Conservation (phyloP, 2,329 filamentous ascomycete genomes). For the Penicillium sp. region DNA sequence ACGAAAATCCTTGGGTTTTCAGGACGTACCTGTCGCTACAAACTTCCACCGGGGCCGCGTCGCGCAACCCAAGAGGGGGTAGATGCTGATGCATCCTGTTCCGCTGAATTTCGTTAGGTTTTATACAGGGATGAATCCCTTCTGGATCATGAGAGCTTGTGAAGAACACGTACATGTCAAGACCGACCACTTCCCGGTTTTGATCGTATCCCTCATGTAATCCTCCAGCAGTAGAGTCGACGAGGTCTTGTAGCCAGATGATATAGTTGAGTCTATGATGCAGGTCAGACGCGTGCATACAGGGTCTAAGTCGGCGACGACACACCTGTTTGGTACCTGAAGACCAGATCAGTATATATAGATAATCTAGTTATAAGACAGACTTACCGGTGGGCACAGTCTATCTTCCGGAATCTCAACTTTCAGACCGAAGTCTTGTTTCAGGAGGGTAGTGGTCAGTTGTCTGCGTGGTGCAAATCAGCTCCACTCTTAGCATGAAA, state of each 20-base stretch:
- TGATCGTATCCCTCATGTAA: conserved; percentile 53
- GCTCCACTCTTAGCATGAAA: conserved; percentile 4
- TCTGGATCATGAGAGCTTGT: neutral
- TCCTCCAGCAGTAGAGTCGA: conserved; percentile 64
- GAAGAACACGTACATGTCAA: conserved; percentile 63
- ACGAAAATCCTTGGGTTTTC: neutral
- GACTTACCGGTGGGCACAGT: conserved; percentile 76
- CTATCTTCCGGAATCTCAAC: conserved; percentile 73
- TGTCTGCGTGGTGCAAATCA: conserved; percentile 41
- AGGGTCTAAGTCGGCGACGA: neutral
- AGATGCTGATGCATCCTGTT: conserved; percentile 88
- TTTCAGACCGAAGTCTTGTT: conserved; percentile 69
- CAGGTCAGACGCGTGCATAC: conserved; percentile 12
- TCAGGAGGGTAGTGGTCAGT: conserved; percentile 76
- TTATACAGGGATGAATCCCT: neutral
- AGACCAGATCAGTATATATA: neutral
- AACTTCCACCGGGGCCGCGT: conserved; percentile 71
- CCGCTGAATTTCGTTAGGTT: conserved; percentile 53
- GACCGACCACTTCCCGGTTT: conserved; percentile 60
- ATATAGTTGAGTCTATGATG: conserved; percentile 75
- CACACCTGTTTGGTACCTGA: conserved; percentile 49
- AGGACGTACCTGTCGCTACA: conserved; percentile 58
- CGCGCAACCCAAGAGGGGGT: conserved; percentile 74
- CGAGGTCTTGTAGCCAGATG: conserved; percentile 77
- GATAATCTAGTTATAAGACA: neutral